These are phyloP conservation scores for Macrophomina phaseolina DNA, from an alignment of 2,329 filamentous ascomycete genomes.

Conservation along the genomic window DNA sequence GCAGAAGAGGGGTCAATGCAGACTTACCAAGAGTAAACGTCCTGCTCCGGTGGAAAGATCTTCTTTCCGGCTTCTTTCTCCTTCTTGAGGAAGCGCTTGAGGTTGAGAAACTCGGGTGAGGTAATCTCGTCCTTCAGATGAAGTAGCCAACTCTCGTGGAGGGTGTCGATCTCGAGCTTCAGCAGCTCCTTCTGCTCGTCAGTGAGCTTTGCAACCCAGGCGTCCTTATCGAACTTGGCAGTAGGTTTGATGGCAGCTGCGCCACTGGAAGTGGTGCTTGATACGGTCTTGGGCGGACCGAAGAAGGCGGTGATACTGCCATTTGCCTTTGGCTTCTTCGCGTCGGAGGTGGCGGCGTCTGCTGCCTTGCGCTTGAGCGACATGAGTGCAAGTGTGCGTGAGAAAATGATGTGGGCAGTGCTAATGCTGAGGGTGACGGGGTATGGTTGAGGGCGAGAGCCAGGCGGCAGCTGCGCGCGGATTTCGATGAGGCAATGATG, in stretches of 20 bases:
- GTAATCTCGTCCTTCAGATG: slow-evolving; percentile 86
- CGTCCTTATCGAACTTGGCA: slow-evolving; percentile 80
- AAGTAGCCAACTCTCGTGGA: slow-evolving; percentile 90
- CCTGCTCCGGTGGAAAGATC: slow-evolving; percentile 84
- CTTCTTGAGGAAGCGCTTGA: slow-evolving; percentile 85
- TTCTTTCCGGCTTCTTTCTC: slow-evolving; percentile 77
- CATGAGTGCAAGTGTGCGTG: slow-evolving; percentile 40
- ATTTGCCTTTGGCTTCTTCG: slow-evolving; percentile 64
- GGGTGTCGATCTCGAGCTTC: slow-evolving; percentile 86
- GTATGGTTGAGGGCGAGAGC: neutral
- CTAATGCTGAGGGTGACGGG: neutral
- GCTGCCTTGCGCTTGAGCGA: slow-evolving; percentile 59
- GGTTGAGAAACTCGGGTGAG: slow-evolving; percentile 77
- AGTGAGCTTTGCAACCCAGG: slow-evolving; percentile 82
- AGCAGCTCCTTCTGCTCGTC: slow-evolving; percentile 83
- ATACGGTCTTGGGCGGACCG: slow-evolving; percentile 64
- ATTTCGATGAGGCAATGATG: slow-evolving; percentile 19
- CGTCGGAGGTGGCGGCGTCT: slow-evolving; percentile 49
- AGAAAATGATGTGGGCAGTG: slow-evolving; percentile 19
- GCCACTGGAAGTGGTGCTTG: slow-evolving; percentile 36
- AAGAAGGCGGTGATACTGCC: slow-evolving; percentile 91
- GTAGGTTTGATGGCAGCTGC: slow-evolving; percentile 37
- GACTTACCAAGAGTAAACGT: slow-evolving; percentile 91
- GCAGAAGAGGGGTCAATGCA: neutral
- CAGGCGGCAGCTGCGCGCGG: slow-evolving; percentile 14